phyloP scores from a whole-genome alignment of 352 stramenopile species.

The Sclerospora graminicola region DNA sequence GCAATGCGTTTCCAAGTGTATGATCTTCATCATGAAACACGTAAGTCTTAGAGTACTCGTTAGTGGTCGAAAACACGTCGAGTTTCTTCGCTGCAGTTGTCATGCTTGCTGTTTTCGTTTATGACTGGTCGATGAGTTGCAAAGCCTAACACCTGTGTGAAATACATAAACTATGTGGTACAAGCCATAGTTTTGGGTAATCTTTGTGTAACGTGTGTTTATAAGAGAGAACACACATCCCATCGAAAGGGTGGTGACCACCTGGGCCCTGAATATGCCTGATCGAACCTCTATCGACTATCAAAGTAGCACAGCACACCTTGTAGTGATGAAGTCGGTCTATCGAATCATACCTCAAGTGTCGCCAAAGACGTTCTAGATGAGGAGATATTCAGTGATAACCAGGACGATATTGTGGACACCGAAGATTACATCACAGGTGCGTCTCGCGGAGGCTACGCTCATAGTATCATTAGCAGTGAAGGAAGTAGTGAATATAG shows the following conservation, averaged over 20 bases:
- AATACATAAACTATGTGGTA: no score
- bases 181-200: no score
- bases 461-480: slow-evolving; percentile 19
- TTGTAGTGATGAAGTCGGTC: background rate
- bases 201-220: no score
- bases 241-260: slow-evolving; percentile 5
- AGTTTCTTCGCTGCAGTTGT: slow-evolving; percentile 57
- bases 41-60: slow-evolving; percentile 81
- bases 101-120: background rate
- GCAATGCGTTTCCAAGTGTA: slow-evolving; percentile 85
- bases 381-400: slow-evolving; percentile 5
- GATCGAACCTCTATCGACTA: slow-evolving; percentile 6
- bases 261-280: slow-evolving; percentile 16
- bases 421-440: slow-evolving; percentile 18
- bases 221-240: slow-evolving; percentile 1
- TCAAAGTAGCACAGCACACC: slow-evolving; percentile 1
- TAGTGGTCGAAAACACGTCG: slow-evolving; percentile 69
- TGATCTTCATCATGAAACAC: slow-evolving; percentile 86
- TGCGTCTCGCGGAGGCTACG: slow-evolving; percentile 13
- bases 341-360: background rate
- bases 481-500: slow-evolving; percentile 18
- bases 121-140: no score
- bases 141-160: no score
- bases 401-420: slow-evolving; percentile 12
- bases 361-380: slow-evolving; percentile 1